phyloP scores from a whole-genome alignment of 495 filamentous ascomycete species.

The Podospora fimiseda region DNA sequence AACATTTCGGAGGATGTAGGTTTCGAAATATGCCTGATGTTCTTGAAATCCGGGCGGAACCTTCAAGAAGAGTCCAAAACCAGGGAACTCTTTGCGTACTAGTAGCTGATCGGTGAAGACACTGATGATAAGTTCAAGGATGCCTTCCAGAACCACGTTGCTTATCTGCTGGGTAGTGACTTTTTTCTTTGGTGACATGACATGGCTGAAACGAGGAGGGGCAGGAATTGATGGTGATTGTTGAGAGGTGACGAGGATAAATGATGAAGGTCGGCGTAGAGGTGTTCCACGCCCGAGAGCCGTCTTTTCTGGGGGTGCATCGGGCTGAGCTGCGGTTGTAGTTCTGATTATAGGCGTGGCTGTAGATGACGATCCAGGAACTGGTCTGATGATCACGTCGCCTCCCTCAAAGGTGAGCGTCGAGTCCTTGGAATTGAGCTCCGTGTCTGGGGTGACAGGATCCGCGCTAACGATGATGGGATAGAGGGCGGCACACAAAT shows the following conservation, averaged over 20 bases:
- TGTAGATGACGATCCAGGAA: constrained; percentile 49
- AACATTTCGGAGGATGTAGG: constrained; percentile 72
- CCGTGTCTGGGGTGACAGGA: constrained; percentile 69
- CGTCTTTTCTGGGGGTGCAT: constrained; percentile 30
- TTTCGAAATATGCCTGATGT: constrained; percentile 90
- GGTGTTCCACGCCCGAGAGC: constrained; percentile 46
- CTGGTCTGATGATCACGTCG: constrained; percentile 72
- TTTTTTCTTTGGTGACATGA: constrained; percentile 51
- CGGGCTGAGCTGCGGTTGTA: constrained; percentile 49
- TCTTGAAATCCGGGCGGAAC: constrained; percentile 87
- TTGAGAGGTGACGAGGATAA: constrained; percentile 76
- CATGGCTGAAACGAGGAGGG: constrained; percentile 55
- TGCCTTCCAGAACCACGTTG: constrained; percentile 64
- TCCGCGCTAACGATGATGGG: constrained; percentile 82
- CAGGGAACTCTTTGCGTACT: constrained; percentile 79
- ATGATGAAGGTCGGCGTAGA: constrained; percentile 74
- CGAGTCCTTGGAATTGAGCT: constrained; percentile 72
- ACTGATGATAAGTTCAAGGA: constrained; percentile 66
- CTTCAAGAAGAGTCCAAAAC: constrained; percentile 82
- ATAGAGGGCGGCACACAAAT: constrained; percentile 71
- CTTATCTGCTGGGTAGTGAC: constrained; percentile 47
- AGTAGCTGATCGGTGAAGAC: constrained; percentile 81
- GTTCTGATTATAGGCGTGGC: constrained; percentile 64
- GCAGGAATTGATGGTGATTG: constrained; percentile 48
- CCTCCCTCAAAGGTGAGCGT: constrained; percentile 77